Percentiles rank a stretch among this genome's conserved stretches.
These are phyloP conservation scores for Colletotrichum liaoningense DNA, from an alignment of 2,329 filamentous ascomycete genomes.

Conservation along the genomic window DNA sequence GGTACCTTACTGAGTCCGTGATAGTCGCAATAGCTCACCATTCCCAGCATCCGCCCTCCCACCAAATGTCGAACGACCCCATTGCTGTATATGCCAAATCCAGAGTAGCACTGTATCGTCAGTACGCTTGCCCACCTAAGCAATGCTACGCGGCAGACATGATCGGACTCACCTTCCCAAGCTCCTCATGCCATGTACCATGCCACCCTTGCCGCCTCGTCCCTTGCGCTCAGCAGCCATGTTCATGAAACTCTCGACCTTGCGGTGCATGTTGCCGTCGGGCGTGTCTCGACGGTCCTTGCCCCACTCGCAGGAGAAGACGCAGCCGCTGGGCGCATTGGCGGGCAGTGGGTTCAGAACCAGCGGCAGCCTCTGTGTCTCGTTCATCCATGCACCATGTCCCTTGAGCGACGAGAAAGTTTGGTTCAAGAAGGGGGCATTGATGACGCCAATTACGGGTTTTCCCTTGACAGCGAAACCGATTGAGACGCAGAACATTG, in stretches of 20 bases:
- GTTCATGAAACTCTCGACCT: slow-evolving; percentile 80
- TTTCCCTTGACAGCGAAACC: slow-evolving; percentile 70
- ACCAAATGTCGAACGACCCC: slow-evolving; percentile 84
- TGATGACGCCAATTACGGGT: slow-evolving; percentile 77
- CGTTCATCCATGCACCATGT: slow-evolving; percentile 76
- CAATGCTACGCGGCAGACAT: not conserved
- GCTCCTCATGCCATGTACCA: slow-evolving; percentile 82
- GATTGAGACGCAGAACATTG: slow-evolving; percentile 85
- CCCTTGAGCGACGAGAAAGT: slow-evolving; percentile 76
- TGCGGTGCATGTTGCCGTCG: slow-evolving; percentile 76
- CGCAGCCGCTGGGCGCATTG: slow-evolving; percentile 74
- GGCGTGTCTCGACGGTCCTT: slow-evolving; percentile 77
- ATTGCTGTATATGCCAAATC: slow-evolving; percentile 82
- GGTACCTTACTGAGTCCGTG: slow-evolving; percentile 44
- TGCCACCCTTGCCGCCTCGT: slow-evolving; percentile 75
- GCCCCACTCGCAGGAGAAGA: slow-evolving; percentile 83
- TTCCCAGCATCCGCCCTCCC: slow-evolving; percentile 86
- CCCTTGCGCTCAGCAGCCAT: slow-evolving; percentile 77
- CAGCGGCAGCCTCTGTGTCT: slow-evolving; percentile 71
- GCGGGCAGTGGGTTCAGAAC: slow-evolving; percentile 71
- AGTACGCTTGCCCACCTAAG: not conserved
- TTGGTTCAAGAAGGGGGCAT: slow-evolving; percentile 77
- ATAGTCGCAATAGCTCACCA: slow-evolving; percentile 61
- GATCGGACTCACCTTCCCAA: slow-evolving; percentile 62
- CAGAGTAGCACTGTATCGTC: slow-evolving; percentile 69